Conservation (phyloP, 176 grass and related monocot species). For the Stipa capillata region DNA sequence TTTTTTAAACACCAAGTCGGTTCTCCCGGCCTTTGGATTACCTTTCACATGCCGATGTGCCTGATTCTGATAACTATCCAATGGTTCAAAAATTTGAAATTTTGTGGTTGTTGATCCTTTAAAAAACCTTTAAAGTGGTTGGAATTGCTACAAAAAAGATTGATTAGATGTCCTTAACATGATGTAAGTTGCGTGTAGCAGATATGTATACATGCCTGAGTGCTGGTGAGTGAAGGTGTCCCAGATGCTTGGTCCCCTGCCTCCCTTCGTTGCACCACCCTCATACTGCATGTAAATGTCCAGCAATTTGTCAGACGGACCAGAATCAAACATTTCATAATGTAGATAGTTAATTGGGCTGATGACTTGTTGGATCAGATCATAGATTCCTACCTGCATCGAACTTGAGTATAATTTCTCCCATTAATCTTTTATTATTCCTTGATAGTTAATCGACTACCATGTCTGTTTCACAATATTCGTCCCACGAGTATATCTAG, state of each 20-base stretch:
- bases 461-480: no score
- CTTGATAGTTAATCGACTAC: no score
- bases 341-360: background rate
- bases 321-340: no score
- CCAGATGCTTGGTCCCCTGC: constrained; percentile 37
- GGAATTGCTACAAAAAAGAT: no score
- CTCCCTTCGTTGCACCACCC: constrained; percentile 25
- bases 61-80: no score
- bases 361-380: background rate
- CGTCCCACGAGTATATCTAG: no score
- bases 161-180: background rate
- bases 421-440: background rate
- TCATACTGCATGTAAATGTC: constrained; percentile 12
- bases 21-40: no score
- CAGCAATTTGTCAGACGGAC: background rate
- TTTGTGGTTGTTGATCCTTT: background rate
- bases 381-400: background rate
- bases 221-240: constrained; percentile 28
- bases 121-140: no score
- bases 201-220: constrained; percentile 6
- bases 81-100: no score
- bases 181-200: background rate
- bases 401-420: background rate
- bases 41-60: no score
- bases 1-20: no score